Conservation (phyloP, 108 stramenopile species). For the Phaeodactylum tricornutum region DNA sequence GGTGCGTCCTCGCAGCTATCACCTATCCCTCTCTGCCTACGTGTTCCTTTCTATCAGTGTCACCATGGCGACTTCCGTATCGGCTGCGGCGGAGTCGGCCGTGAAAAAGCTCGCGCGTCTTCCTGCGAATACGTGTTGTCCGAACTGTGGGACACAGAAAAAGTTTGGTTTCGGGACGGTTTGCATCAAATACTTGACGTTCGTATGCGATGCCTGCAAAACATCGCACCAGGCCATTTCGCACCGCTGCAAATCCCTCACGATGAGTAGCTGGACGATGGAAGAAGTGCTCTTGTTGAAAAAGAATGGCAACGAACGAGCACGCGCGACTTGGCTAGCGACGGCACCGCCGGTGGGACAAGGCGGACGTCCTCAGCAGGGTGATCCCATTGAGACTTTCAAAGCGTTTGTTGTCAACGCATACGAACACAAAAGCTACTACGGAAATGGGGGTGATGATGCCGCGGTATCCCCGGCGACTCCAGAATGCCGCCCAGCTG, state of each 20-base stretch:
- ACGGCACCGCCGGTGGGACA: conserved; percentile 60
- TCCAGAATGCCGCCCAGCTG: background rate
- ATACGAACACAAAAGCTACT: conserved; percentile 70
- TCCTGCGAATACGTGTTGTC: conserved; percentile 52
- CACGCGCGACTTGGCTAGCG: conserved; percentile 66
- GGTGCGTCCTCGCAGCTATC: too few relatives aligned
- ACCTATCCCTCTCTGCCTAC: too few relatives aligned
- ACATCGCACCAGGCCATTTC: conserved; percentile 79
- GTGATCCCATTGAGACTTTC: conserved; percentile 59
- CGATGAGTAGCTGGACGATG: conserved; percentile 80
- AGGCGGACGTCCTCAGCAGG: conserved; percentile 60
- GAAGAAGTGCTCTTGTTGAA: conserved; percentile 59
- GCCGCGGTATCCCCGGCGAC: conserved; percentile 1
- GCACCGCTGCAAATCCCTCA: conserved; percentile 88
- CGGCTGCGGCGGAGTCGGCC: conserved; percentile 39
- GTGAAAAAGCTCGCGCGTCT: conserved; percentile 60
- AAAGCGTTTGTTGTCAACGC: conserved; percentile 74
- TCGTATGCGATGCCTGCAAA: conserved; percentile 92
- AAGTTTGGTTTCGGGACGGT: conserved; percentile 80
- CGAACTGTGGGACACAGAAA: conserved; percentile 75
- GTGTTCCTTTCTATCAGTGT: too few relatives aligned
- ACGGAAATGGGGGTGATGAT: conserved; percentile 27
- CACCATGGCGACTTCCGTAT: conserved; percentile 18
- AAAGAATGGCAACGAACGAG: conserved; percentile 60
- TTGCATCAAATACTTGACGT: conserved; percentile 88